A percentile compares a stretch with the other conserved stretches of the same genome.
Evolutionary conservation across 345 rosid genomes (phyloP).

Genomic region (Diplotaxis tenuifolia): DNA sequence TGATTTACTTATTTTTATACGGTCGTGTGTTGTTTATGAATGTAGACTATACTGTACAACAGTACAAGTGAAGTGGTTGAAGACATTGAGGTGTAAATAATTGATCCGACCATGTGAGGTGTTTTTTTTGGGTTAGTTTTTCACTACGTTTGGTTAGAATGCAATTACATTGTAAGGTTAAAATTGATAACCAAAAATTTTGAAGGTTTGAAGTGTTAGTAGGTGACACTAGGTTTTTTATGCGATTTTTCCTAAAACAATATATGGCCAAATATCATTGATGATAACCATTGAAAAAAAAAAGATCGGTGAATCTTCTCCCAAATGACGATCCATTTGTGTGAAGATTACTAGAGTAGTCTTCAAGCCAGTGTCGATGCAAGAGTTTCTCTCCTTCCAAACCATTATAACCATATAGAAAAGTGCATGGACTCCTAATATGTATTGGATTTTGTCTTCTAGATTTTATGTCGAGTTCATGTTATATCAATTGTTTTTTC

Average conservation of each 20-base stretch:
- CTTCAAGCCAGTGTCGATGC: not conserved
- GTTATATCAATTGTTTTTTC: too few relatives aligned
- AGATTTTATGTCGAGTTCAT: too few relatives aligned
- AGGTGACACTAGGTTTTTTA: too few relatives aligned
- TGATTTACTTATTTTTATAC: not conserved
- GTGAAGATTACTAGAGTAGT: not conserved
- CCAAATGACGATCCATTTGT: not conserved
- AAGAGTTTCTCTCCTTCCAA: not conserved
- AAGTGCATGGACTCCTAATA: not conserved
- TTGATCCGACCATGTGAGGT: not conserved
- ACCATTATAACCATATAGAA: not conserved
- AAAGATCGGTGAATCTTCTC: not conserved
- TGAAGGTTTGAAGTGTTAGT: too few relatives aligned
- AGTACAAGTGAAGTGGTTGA: not conserved
- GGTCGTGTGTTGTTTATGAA: not conserved
- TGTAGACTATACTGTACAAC: not conserved
- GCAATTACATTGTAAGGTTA: not conserved
- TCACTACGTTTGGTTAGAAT: not conserved
- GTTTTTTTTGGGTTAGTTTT: not conserved
- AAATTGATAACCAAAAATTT: not conserved
- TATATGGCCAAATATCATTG: too few relatives aligned
- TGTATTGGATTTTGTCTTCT: too few relatives aligned
- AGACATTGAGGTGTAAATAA: not conserved
- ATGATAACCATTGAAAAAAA: not conserved
- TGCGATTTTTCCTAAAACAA: too few relatives aligned